Evolutionary conservation across 2,329 filamentous ascomycete species (phyloP).

Genomic region (Epichloe coenophiala): DNA sequence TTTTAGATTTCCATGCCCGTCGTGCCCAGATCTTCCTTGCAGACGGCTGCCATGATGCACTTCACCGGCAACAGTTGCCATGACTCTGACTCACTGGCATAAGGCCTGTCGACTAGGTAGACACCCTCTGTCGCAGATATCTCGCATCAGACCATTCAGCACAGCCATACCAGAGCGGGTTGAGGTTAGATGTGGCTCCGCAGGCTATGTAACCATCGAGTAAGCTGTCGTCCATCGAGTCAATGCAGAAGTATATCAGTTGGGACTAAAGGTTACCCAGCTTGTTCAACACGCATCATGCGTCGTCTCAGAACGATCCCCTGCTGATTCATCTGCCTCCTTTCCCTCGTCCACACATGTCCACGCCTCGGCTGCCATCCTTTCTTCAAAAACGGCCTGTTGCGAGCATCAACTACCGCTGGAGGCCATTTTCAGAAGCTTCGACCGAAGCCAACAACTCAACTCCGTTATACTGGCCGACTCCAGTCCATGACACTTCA

Average conservation of each 20-base stretch:
- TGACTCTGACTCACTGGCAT: not conserved
- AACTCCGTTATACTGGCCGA: constrained; percentile 35
- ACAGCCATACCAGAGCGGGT: constrained; percentile 23
- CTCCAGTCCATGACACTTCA: constrained; percentile 41
- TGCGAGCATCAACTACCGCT: constrained; percentile 47
- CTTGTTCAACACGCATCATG: constrained; percentile 32
- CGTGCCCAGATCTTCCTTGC: not conserved
- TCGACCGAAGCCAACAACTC: constrained; percentile 3
- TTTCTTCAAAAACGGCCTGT: constrained; percentile 32
- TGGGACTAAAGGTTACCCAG: not conserved
- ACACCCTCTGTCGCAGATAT: not conserved
- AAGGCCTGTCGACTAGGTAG: not conserved
- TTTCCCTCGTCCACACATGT: constrained; percentile 20
- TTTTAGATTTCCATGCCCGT: not conserved
- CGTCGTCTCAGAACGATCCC: constrained; percentile 21
- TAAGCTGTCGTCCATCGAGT: constrained; percentile 17
- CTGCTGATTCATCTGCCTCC: constrained; percentile 44
- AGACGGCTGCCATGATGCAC: not conserved
- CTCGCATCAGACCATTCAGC: constrained; percentile 4
- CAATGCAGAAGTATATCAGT: not conserved
- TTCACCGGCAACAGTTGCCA: not conserved
- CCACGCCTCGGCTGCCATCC: constrained; percentile 20
- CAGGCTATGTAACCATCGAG: constrained; percentile 37
- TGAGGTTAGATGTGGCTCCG: constrained; percentile 32
- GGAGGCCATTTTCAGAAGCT: constrained; percentile 22